Evolutionary conservation across 768 basidiomycete species (phyloP).

Genomic region (Lactarius pseudohatsudake): DNA sequence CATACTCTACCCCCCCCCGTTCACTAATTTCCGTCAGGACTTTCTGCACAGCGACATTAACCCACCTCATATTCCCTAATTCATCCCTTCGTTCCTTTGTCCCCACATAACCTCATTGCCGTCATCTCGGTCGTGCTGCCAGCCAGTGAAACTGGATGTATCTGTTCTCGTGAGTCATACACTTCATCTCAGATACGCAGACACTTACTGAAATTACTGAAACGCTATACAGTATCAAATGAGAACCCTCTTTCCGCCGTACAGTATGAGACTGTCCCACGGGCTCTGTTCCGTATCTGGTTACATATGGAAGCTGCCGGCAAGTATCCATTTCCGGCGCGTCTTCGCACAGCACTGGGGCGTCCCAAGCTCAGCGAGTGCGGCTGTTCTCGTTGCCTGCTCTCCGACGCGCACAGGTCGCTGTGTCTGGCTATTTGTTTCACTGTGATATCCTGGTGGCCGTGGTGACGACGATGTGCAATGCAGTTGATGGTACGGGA

Average conservation of each 20-base stretch:
- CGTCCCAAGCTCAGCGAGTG: constrained; percentile 1
- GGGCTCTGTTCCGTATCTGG: constrained; percentile 10
- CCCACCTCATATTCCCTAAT: constrained; percentile 27
- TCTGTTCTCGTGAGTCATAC: constrained; percentile 11
- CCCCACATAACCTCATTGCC: constrained; percentile 13
- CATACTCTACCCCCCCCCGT: constrained; percentile 4
- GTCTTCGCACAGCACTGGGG: constrained; percentile 14
- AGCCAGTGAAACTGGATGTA: not conserved
- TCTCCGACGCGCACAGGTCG: not conserved
- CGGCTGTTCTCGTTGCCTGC: not conserved
- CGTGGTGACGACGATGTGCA: constrained; percentile 3
- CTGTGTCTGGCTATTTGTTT: constrained; percentile 1
- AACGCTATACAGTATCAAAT: constrained; percentile 11
- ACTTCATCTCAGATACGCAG: not conserved
- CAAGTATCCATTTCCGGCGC: constrained; percentile 19
- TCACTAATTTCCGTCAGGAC: constrained; percentile 18
- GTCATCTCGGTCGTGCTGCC: not conserved
- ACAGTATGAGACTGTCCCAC: not conserved
- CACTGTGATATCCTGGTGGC: not conserved
- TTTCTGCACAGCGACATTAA: constrained; percentile 8
- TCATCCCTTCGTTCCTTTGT: not conserved
- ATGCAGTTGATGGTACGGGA: not conserved
- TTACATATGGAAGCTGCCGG: constrained; percentile 26
- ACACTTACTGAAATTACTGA: constrained; percentile 10
- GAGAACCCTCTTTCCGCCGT: constrained; percentile 14